Evolutionary conservation across 2,329 filamentous ascomycete genomes (phyloP), one percentile per base, ranked within the genome.

Genomic region (Cytospora chrysosperma): DNA sequence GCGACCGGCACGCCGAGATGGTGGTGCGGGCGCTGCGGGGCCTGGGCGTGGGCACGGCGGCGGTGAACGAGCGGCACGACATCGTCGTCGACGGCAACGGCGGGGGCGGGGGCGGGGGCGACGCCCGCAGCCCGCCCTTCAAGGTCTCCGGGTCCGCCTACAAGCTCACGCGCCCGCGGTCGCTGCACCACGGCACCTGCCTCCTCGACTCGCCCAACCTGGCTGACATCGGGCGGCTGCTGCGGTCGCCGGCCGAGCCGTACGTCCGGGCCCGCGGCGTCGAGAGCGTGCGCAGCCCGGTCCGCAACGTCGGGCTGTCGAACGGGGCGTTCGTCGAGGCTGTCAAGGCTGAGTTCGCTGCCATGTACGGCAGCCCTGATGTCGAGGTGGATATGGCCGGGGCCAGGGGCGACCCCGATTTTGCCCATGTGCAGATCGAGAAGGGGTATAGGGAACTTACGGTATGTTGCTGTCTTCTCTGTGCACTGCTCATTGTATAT

Each of bases 71-170:
- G 73, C 85, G 95, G 19, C 94, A 99, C 74, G 95, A 99, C 73
- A 97, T 99, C 70, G 92, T 98, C 27, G 81, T 96, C 53, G 85
- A 88, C 63, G 69, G 75, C 1, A 69, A 69, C 27, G 32, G 15
- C 27, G 24, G 27, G 8, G 32, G 12, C 32, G 32, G n/a, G n/a
- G n/a, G n/a, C n/a, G n/a, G n/a, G n/a, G n/a, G n/a, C n/a, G n/a
- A n/a, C n/a, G n/a, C n/a, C n/a, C n/a, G n/a, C n/a, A n/a, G 32
- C 32, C 56, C 50, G 40, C 81, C 83, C 1, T 85, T 88, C 72
- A 99, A 99, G 75, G 84, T 98, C 13, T 97, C 93, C 0, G 95
- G 95, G 1, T 97, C 93, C 0, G 95, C 95, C 13, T 99, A 96
- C 78, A 98, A 98, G 76, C 81, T 99, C 60, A 97, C 91, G 0